Conservation (phyloP, 768 basidiomycete species). For the Lactifluus subvellereus region DNA sequence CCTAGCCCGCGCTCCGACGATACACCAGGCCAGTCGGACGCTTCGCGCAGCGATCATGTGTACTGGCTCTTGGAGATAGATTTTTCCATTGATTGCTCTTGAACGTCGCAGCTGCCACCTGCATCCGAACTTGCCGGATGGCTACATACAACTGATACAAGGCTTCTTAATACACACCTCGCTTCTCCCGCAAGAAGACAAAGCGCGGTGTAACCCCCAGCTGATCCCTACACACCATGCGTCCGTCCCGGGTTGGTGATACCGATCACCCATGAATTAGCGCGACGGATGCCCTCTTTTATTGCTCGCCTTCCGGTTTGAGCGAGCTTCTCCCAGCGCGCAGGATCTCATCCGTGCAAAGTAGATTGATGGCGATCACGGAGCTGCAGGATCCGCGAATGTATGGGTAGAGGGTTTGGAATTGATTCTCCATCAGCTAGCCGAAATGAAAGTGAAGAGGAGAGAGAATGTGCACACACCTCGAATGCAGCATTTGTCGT, state of each 20-base stretch:
- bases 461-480: constrained; percentile 44
- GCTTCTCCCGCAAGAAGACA: neutral
- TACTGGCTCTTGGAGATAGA: neutral
- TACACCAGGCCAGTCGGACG: constrained; percentile 4
- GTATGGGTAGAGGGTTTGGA: constrained; percentile 12
- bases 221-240: constrained; percentile 1
- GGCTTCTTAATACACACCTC: neutral
- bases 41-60: constrained; percentile 11
- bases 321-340: constrained; percentile 83
- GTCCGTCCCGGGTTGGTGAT: neutral
- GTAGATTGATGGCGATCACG: constrained; percentile 89
- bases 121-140: constrained; percentile 16
- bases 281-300: constrained; percentile 22
- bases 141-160: neutral
- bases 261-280: constrained; percentile 1
- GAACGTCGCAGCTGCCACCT: neutral
- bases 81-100: neutral
- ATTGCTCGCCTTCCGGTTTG: constrained; percentile 70
- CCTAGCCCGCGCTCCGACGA: constrained; percentile 4
- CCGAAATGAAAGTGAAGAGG: constrained; percentile 21
- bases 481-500: constrained; percentile 96
- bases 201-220: neutral
- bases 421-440: constrained; percentile 18
- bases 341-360: constrained; percentile 95
- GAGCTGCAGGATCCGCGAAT: constrained; percentile 44